A percentile compares a stretch with the other conserved stretches of the same genome.
Evolutionary conservation across 768 basidiomycete genomes (phyloP).

Genomic region (Trametopsis cervina): DNA sequence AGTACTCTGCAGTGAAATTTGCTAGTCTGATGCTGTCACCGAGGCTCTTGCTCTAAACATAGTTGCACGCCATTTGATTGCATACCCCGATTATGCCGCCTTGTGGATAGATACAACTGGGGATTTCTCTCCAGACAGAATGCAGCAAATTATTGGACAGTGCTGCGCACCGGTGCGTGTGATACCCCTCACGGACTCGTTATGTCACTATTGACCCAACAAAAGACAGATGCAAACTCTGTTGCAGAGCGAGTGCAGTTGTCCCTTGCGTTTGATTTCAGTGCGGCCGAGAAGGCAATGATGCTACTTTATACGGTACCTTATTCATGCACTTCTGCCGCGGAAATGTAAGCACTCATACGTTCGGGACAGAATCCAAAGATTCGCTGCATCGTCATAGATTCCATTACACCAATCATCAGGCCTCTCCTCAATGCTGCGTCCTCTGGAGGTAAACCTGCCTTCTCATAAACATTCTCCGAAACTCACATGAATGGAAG

Average conservation of each 20-base stretch:
- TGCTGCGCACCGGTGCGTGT: constrained; percentile 7
- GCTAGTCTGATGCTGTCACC: constrained; percentile 2
- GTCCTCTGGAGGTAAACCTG: constrained; percentile 48
- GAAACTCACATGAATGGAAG: constrained; percentile 14
- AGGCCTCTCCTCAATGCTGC: constrained; percentile 55
- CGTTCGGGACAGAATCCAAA: constrained; percentile 13
- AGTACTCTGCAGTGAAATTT: background rate
- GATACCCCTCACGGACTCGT: background rate
- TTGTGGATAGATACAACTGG: constrained; percentile 73
- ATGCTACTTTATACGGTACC: too few species aligned
- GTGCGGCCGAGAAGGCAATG: constrained; percentile 44
- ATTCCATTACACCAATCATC: constrained; percentile 57
- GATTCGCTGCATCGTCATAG: constrained; percentile 42
- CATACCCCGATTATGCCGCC: constrained; percentile 30
- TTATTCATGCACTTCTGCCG: too few species aligned
- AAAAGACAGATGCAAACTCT: constrained; percentile 8
- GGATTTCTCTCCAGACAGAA: constrained; percentile 50
- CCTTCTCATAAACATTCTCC: background rate
- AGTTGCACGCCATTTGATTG: constrained; percentile 44
- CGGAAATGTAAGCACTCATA: too few species aligned
- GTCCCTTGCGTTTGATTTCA: constrained; percentile 51
- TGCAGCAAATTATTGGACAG: constrained; percentile 22
- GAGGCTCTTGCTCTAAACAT: constrained; percentile 59
- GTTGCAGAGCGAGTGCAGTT: constrained; percentile 53
- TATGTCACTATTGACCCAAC: background rate